phyloP scores from a whole-genome alignment of 352 stramenopile species.

The Globisporangium polare region DNA sequence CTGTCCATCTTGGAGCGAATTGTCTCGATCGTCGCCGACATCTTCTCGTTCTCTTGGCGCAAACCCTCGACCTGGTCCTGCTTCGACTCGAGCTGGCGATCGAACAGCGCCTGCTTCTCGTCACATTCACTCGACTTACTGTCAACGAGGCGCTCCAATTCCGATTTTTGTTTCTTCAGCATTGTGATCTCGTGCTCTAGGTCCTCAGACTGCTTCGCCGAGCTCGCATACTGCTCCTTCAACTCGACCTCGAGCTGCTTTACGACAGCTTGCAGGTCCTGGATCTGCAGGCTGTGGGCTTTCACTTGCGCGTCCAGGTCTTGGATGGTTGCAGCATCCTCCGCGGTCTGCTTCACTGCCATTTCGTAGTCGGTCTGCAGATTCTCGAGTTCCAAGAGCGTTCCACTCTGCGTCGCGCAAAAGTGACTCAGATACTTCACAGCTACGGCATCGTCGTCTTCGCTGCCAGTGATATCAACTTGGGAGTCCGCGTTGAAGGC shows the following conservation, averaged over 20 bases:
- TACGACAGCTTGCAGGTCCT: slow-evolving; percentile 41
- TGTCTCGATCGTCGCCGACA: slow-evolving; percentile 29
- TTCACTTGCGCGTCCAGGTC: slow-evolving; percentile 38
- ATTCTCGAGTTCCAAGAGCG: slow-evolving; percentile 34
- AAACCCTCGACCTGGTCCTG: slow-evolving; percentile 36
- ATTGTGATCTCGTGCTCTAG: slow-evolving; percentile 43
- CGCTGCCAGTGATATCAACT: slow-evolving; percentile 15
- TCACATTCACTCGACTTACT: slow-evolving; percentile 33
- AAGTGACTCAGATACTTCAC: slow-evolving; percentile 32
- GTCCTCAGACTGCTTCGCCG: slow-evolving; percentile 31
- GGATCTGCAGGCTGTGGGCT: slow-evolving; percentile 36
- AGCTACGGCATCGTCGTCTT: slow-evolving; percentile 24
- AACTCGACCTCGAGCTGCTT: slow-evolving; percentile 37
- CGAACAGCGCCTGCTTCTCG: slow-evolving; percentile 38
- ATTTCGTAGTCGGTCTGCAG: slow-evolving; percentile 45
- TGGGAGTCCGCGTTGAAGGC: slow-evolving; percentile 12
- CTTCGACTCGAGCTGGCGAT: slow-evolving; percentile 38
- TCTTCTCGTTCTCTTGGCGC: slow-evolving; percentile 35
- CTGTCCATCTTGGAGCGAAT: slow-evolving; percentile 42
- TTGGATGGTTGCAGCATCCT: slow-evolving; percentile 28
- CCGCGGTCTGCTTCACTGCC: slow-evolving; percentile 29
- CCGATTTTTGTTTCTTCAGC: slow-evolving; percentile 32
- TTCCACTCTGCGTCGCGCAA: slow-evolving; percentile 30
- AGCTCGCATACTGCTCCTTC: slow-evolving; percentile 45
- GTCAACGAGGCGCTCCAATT: slow-evolving; percentile 36